Percentiles rank a stretch among this genome's conserved stretches.
These are phyloP conservation scores for Balakata baccata DNA, from an alignment of 345 rosid genomes.

Conservation along the genomic window DNA sequence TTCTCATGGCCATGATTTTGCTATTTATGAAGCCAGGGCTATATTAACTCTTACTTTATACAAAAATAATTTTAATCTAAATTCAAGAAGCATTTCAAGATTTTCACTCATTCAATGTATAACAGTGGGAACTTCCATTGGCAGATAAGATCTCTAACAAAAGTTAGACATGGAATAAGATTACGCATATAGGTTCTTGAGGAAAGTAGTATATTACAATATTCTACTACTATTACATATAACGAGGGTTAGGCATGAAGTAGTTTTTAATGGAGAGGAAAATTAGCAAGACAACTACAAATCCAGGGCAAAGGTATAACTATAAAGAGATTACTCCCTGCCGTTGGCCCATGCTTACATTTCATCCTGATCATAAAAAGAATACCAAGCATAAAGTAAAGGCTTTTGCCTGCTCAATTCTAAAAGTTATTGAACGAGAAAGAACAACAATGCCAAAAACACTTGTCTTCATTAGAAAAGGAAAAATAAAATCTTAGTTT, in stretches of 20 bases:
- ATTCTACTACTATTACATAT: slow-evolving; percentile 27
- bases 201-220: slow-evolving; percentile 22
- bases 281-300: slow-evolving; percentile 33
- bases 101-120: too few relatives aligned
- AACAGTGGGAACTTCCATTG: too few relatives aligned
- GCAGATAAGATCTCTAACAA: too few relatives aligned
- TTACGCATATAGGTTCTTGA: slow-evolving; percentile 1
- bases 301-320: slow-evolving; percentile 39
- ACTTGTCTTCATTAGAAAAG: too few relatives aligned
- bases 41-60: not conserved
- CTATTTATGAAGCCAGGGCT: slow-evolving; percentile 22
- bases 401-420: too few relatives aligned
- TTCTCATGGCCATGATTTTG: slow-evolving; percentile 23
- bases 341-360: slow-evolving; percentile 39
- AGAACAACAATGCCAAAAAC: slow-evolving; percentile 21
- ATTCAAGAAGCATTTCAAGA: too few relatives aligned
- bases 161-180: not conserved
- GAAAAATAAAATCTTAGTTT: too few relatives aligned
- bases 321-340: slow-evolving; percentile 27
- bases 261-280: slow-evolving; percentile 17
- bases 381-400: too few relatives aligned
- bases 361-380: slow-evolving; percentile 44
- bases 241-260: slow-evolving; percentile 34
- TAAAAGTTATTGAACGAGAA: too few relatives aligned
- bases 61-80: not conserved